Evolutionary conservation across 2,329 filamentous ascomycete species (phyloP), one percentile per base, ranked within the genome.

Genomic region (Leptographium radiaticola): DNA sequence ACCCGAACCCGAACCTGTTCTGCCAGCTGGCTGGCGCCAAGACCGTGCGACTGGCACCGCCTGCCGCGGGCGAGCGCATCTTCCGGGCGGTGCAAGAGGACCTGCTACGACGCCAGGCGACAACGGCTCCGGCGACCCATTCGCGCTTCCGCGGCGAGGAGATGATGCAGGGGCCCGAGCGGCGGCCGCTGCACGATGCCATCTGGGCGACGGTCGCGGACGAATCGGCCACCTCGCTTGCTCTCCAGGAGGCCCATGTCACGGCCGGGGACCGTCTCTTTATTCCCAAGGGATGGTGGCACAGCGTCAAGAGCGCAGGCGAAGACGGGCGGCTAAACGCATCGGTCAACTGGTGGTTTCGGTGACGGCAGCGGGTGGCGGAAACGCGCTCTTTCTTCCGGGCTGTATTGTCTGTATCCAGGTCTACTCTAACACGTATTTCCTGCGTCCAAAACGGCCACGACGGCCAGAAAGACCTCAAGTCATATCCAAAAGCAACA

Each of bases 1-100:
- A 98, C 63, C 93, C 93, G 0, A 97, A 97, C 62, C 89, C 89
- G 0, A 98, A 98, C 64, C 62, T 96, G 0, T 95, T 97, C 65
- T 80, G 87, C 47, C 93, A 98, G 67, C 67, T 97, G 13, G 80
- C 80, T 16, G 81, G 87, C 5, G 68, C 64, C 51, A 98, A 98
- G 67, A 65, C 71, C 0, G 72, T 96, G 16, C 76, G 89, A n/a
- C 65, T 96, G 13, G 74, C 91, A 55, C 70, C 74, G 6, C 89
- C 89, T 0, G 63, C 68, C 0, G 63, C 72, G 4, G 93, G 93
- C 1, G 70, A 77, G 48, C 67, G 62, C 0, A 65, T 95, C 2
- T 95, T 89, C 65, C 71, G 65, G 11, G 53, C 67, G 2, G 73
- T 81, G 0, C 74, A 75, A 57, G 62, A 60, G 16, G 58, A 63